A percentile compares a stretch with the other conserved stretches of the same genome.
Evolutionary conservation across 2,329 filamentous ascomycete genomes (phyloP).

Genomic region (Microcyclospora tardicrescens): DNA sequence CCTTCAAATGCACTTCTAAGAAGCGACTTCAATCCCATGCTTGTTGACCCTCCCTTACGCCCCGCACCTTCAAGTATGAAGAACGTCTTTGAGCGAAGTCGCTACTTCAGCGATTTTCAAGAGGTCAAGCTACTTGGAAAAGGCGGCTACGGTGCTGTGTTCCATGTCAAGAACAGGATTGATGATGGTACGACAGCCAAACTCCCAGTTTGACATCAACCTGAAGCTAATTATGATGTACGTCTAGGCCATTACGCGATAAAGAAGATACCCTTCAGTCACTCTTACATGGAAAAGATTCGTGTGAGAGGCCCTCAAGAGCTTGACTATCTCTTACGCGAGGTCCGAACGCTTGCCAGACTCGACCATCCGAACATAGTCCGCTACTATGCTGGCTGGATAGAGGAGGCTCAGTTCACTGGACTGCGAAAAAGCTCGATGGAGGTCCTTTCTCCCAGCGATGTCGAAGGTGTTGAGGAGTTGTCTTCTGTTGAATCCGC

Average conservation of each 20-base stretch:
- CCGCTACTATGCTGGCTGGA: constrained; percentile 52
- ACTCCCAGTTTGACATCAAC: too few relatives aligned
- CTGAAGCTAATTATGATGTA: too few relatives aligned
- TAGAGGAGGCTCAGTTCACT: constrained; percentile 32
- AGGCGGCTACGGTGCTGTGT: constrained; percentile 52
- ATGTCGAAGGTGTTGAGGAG: neutral
- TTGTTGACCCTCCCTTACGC: too few relatives aligned
- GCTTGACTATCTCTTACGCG: constrained; percentile 44
- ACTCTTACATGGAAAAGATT: constrained; percentile 31
- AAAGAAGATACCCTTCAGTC: constrained; percentile 50
- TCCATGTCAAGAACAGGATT: constrained; percentile 46
- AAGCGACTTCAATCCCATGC: too few relatives aligned
- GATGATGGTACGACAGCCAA: constrained; percentile 37
- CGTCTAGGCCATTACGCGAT: constrained; percentile 42
- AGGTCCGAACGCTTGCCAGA: constrained; percentile 48
- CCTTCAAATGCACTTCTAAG: too few relatives aligned
- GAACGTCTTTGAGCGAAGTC: constrained; percentile 21
- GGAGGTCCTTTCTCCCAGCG: neutral
- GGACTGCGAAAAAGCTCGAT: neutral
- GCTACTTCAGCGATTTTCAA: constrained; percentile 39
- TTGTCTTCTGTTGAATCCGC: too few relatives aligned
- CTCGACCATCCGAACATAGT: constrained; percentile 52
- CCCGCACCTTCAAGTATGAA: constrained; percentile 4
- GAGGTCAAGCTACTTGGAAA: constrained; percentile 46
- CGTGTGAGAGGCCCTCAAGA: constrained; percentile 39